phyloP scores from a whole-genome alignment of 148 eudicot species.

The Chenopodium quinoa region DNA sequence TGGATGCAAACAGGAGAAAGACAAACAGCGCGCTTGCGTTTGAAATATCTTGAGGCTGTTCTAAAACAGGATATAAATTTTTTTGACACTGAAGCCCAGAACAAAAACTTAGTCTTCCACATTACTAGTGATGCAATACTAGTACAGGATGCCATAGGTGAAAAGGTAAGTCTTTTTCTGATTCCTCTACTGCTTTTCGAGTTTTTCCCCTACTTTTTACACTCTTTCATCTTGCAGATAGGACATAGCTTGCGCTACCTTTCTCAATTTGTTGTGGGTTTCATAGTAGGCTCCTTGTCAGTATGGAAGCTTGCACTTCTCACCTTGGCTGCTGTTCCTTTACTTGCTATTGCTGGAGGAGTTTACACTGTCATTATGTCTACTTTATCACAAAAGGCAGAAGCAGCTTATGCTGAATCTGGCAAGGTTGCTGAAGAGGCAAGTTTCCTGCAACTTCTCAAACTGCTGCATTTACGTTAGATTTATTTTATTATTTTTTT shows the following conservation, averaged over 20 bases:
- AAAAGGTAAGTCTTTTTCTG: conserved; percentile 43
- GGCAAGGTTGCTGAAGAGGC: conserved; percentile 81
- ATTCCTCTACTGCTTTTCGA: background rate
- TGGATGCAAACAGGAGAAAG: conserved; percentile 87
- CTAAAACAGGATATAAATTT: conserved; percentile 53
- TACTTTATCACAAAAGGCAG: conserved; percentile 52
- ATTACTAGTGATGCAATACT: conserved; percentile 71
- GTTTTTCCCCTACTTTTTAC: background rate
- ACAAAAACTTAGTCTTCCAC: conserved; percentile 48
- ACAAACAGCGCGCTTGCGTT: conserved; percentile 56
- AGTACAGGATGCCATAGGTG: conserved; percentile 76
- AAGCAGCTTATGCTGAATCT: conserved; percentile 71
- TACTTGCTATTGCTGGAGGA: conserved; percentile 69
- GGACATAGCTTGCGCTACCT: conserved; percentile 67
- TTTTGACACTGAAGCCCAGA: conserved; percentile 66
- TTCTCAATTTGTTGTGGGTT: conserved; percentile 58
- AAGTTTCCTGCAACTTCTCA: background rate
- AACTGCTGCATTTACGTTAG: background rate
- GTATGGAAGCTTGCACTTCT: conserved; percentile 75
- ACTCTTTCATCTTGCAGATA: conserved; percentile 42
- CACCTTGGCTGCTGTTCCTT: conserved; percentile 61
- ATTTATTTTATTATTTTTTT: background rate
- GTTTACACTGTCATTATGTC: conserved; percentile 55
- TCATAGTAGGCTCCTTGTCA: conserved; percentile 53
- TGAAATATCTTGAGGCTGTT: conserved; percentile 56